These are phyloP conservation scores for Rhodomyrtus psidioides DNA, from an alignment of 441 rosid genomes.

Conservation along the genomic window DNA sequence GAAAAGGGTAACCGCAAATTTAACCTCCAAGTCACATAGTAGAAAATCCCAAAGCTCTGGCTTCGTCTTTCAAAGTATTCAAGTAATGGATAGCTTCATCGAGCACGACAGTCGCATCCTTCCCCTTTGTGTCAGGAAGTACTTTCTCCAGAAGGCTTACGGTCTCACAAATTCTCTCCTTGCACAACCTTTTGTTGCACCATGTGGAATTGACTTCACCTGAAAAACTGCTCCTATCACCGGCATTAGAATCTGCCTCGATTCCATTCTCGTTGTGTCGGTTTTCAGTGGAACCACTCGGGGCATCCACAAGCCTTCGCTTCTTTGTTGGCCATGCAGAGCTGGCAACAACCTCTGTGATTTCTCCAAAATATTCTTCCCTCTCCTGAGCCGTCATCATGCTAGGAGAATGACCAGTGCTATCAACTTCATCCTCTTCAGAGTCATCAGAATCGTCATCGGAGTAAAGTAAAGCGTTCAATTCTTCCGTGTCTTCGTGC, in stretches of 20 bases:
- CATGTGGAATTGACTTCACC: neutral
- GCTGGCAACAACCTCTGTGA: neutral
- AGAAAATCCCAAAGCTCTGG: neutral
- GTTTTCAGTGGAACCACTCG: neutral
- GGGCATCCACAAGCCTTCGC: neutral
- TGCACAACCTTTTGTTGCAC: neutral
- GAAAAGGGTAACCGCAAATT: neutral
- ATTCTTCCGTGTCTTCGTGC: neutral
- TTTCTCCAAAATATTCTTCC: neutral
- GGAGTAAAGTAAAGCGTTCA: neutral
- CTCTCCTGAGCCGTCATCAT: neutral
- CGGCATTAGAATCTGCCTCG: neutral
- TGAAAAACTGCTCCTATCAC: neutral
- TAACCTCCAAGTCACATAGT: neutral
- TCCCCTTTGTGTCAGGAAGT: neutral
- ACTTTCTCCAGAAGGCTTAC: neutral
- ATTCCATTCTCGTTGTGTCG: neutral
- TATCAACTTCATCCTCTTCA: neutral
- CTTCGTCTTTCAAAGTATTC: neutral
- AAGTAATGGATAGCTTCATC: neutral
- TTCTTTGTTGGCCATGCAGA: neutral
- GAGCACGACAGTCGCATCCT: neutral
- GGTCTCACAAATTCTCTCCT: neutral
- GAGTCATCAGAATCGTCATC: neutral
- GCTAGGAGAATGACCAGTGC: conserved; percentile 1